phyloP scores from a whole-genome alignment of 108 stramenopile species.

The Cylindrotheca fusiformis region DNA sequence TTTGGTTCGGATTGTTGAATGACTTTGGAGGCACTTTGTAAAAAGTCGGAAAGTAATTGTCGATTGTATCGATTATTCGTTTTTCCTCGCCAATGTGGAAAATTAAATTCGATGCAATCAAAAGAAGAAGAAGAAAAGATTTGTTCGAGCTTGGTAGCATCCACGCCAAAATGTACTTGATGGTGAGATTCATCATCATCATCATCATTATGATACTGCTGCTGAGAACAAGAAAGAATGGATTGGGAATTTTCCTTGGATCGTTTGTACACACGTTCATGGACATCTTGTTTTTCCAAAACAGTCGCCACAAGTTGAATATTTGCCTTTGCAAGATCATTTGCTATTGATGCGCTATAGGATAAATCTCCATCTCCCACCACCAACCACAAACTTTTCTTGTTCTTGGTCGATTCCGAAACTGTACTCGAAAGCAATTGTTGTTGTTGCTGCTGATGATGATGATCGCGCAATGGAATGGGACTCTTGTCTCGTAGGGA shows the following conservation, averaged over 20 bases:
- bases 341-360: conserved; percentile 54
- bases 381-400: too few species aligned
- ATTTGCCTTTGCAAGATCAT: conserved; percentile 23
- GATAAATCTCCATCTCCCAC: conserved; percentile 86
- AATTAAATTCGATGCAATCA: conserved; percentile 81
- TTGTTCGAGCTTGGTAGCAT: conserved; percentile 55
- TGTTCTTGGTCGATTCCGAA: too few species aligned
- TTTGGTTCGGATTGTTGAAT: conserved; percentile 32
- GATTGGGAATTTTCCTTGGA: conserved; percentile 29
- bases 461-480: too few species aligned
- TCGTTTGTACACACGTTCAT: conserved; percentile 43
- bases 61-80: conserved; percentile 72
- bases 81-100: conserved; percentile 88
- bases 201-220: too few species aligned
- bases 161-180: conserved; percentile 52
- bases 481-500: too few species aligned
- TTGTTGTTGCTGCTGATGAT: too few species aligned
- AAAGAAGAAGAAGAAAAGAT: conserved; percentile 51
- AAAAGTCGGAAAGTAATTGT: conserved; percentile 53
- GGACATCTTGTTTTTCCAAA: conserved; percentile 63
- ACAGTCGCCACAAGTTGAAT: conserved; percentile 64
- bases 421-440: too few species aligned
- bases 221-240: conserved; percentile 15
- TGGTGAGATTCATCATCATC: conserved; percentile 18
- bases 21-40: conserved; percentile 52